Evolutionary conservation across 345 rosid genomes (phyloP).

Genomic region (Linum usitatissimum): DNA sequence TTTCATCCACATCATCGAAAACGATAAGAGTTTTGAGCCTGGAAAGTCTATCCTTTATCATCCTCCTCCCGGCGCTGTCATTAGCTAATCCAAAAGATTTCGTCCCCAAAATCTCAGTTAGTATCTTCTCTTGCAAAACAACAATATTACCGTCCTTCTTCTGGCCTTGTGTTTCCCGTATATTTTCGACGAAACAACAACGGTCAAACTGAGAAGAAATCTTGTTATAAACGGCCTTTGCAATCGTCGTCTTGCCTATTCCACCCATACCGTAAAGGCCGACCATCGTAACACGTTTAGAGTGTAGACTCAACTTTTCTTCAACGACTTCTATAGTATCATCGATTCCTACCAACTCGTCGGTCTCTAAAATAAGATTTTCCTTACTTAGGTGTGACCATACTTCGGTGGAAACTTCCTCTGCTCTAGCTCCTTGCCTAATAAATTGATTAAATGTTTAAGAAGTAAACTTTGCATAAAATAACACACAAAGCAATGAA

Average conservation of each 20-base stretch:
- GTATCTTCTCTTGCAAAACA: conserved; percentile 30
- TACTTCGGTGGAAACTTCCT: not conserved
- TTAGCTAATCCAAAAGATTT: not conserved
- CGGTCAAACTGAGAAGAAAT: conserved; percentile 15
- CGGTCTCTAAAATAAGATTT: not conserved
- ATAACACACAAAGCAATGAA: too few relatives aligned
- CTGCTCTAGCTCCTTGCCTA: not conserved
- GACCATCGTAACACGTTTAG: not conserved
- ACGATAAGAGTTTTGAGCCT: conserved; percentile 34
- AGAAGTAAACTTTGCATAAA: too few relatives aligned
- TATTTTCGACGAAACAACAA: conserved; percentile 23
- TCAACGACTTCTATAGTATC: not conserved
- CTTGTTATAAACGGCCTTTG: conserved; percentile 29
- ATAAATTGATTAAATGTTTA: too few relatives aligned
- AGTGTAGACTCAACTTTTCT: not conserved
- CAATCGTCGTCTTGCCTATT: conserved; percentile 39
- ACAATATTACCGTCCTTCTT: conserved; percentile 25
- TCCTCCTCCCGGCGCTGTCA: conserved; percentile 13
- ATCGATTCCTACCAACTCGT: not conserved
- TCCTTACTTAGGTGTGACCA: not conserved
- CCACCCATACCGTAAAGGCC: conserved; percentile 33
- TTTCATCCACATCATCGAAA: conserved; percentile 47
- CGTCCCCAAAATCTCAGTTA: conserved; percentile 15
- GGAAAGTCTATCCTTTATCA: conserved; percentile 14
- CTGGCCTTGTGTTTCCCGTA: conserved; percentile 22